A percentile compares a stretch with the other conserved stretches of the same genome.
These are phyloP conservation scores for Serendipita indica DNA, from an alignment of 768 basidiomycete genomes.

Conservation along the genomic window DNA sequence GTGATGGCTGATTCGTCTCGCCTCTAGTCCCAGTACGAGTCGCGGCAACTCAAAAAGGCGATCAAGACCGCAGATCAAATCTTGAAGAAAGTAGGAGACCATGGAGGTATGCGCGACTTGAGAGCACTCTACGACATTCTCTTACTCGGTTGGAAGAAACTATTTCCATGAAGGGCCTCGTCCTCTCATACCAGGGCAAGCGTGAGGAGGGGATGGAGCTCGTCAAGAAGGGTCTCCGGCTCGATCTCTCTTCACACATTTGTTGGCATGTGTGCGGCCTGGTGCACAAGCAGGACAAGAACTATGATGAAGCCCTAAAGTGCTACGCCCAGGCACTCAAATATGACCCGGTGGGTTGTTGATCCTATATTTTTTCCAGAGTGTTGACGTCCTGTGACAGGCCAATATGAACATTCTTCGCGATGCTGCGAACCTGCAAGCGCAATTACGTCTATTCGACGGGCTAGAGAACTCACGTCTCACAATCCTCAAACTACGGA, in stretches of 20 bases:
- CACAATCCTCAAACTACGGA: conserved; percentile 63
- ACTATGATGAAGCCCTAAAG: conserved; percentile 86
- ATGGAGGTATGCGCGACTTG: conserved; percentile 64
- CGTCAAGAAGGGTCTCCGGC: conserved; percentile 67
- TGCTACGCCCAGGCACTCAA: conserved; percentile 81
- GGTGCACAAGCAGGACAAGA: conserved; percentile 84
- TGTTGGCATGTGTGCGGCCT: conserved; percentile 98
- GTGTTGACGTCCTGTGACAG: conserved; percentile 27
- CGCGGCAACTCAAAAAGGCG: conserved; percentile 75
- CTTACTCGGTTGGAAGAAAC: conserved; percentile 47
- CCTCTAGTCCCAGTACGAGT: conserved; percentile 53
- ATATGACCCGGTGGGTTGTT: conserved; percentile 62
- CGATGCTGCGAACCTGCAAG: conserved; percentile 78
- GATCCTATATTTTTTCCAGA: not conserved
- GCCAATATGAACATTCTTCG: conserved; percentile 89
- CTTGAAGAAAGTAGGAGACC: conserved; percentile 87
- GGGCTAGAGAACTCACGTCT: conserved; percentile 68
- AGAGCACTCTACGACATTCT: not conserved
- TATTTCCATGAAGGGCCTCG: conserved; percentile 88
- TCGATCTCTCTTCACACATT: conserved; percentile 80
- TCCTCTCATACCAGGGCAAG: conserved; percentile 64
- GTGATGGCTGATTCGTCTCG: not conserved
- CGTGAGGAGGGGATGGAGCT: conserved; percentile 71
- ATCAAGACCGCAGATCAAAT: conserved; percentile 85
- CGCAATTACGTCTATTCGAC: conserved; percentile 71